These are phyloP conservation scores for Theobroma grandiflorum DNA, from an alignment of 441 rosid species.

Conservation along the genomic window DNA sequence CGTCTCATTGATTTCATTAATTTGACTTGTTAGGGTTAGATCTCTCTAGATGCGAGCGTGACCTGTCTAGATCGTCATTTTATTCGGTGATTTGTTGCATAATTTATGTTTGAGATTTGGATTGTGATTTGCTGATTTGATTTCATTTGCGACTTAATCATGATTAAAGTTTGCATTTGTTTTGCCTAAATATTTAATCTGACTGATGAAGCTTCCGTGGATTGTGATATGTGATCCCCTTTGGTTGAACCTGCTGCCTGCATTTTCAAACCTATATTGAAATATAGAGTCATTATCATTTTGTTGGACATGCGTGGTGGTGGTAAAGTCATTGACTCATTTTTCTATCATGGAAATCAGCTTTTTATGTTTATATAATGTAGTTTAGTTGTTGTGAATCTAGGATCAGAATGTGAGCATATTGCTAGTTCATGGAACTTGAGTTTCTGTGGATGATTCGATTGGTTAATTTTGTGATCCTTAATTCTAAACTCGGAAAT, in stretches of 20 bases:
- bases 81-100: background rate
- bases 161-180: background rate
- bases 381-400: background rate
- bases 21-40: background rate
- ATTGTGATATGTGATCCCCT: background rate
- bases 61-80: background rate
- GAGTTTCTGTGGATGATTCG: background rate
- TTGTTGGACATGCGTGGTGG: background rate
- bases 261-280: slow-evolving; percentile 8
- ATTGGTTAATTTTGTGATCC: background rate
- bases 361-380: background rate
- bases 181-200: background rate
- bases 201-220: background rate
- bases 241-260: background rate
- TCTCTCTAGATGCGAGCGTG: slow-evolving; percentile 5
- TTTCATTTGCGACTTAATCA: background rate
- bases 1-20: background rate
- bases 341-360: background rate
- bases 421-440: background rate
- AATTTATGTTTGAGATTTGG: slow-evolving; percentile 12
- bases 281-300: background rate
- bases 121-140: background rate
- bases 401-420: background rate
- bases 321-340: background rate
- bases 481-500: background rate